phyloP scores from a whole-genome alignment of 2,329 filamentous ascomycete genomes.

The Drechslerella stenobrocha region DNA sequence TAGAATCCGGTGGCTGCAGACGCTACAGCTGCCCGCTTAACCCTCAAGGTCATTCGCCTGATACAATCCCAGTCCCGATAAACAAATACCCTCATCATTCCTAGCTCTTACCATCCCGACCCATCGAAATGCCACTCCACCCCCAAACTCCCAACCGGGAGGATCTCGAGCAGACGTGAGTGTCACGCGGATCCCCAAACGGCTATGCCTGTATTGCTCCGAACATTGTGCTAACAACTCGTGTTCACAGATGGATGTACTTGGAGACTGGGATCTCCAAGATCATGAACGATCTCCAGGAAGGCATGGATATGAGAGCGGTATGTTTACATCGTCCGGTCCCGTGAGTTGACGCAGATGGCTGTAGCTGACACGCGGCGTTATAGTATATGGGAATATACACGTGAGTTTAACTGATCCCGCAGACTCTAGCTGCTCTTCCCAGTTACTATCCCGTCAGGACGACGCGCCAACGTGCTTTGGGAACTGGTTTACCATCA shows the following conservation, averaged over 20 bases:
- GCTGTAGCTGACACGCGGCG: conserved; percentile 7
- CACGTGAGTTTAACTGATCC: conserved; percentile 62
- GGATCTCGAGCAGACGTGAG: conserved; percentile 67
- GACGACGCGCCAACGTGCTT: too few species aligned
- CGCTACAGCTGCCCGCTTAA: conserved; percentile 29
- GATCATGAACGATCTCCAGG: conserved; percentile 90
- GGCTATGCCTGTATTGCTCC: conserved; percentile 6
- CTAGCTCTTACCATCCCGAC: conserved; percentile 42
- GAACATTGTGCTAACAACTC: not conserved
- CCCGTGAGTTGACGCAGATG: conserved; percentile 38
- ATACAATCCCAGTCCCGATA: conserved; percentile 8
- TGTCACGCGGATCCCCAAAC: conserved; percentile 48
- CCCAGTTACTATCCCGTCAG: too few species aligned
- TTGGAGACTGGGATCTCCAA: conserved; percentile 83
- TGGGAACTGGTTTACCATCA: too few species aligned
- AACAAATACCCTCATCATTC: conserved; percentile 14
- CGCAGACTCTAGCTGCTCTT: not conserved
- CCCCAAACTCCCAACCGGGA: conserved; percentile 65
- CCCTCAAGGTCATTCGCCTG: conserved; percentile 28
- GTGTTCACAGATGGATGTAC: conserved; percentile 74
- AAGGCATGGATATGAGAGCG: conserved; percentile 90
- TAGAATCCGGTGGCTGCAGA: conserved; percentile 26
- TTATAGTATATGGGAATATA: conserved; percentile 89
- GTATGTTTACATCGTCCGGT: conserved; percentile 58
- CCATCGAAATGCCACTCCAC: conserved; percentile 48